Evolutionary conservation across 768 basidiomycete species (phyloP), one percentile per base, ranked within the genome.

Genomic region (Boletus coccyginus): DNA sequence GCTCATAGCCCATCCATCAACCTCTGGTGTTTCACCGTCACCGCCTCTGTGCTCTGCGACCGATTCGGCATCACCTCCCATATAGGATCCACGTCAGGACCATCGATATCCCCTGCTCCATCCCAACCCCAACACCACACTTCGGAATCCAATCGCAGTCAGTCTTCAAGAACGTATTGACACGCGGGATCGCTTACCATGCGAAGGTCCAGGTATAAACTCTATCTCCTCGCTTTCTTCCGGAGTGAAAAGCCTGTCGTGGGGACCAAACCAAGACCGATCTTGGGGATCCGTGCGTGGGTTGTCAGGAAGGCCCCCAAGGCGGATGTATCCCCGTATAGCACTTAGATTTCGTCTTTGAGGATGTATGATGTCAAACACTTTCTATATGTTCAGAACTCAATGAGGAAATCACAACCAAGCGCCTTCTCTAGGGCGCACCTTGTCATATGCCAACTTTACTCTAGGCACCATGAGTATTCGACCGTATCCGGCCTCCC

Each of bases 121-220:
- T 99, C 96, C 96, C 96, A 99, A 19, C 96, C 96, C 96, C 96
- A 98, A 69, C 96, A 98, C 96, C 96, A 98, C 13, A 98, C 96
- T 97, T 66, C 40, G 29, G 1, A 46, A 58, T 36, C 11, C 44
- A 35, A 36, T 19, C 12, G 33, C n/a, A 40, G 14, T 66, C 41
- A 66, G 50, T 46, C 54, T 35, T 19, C 13, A 24, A 21, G 6
- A 17, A 1, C 4, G 2, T 8, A 14, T 24, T 0, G 46, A 42
- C 52, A 46, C 38, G 24, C 16, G 40, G 17, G 11, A 31, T 5
- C 39, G 57, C 68, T 50, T 42, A 98, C 95, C 96, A 62, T 92
- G 81, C 55, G 87, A 83, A 16, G 96, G 96, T 17, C 95, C 94
- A 3, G 87, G 77, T 19, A 76, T 69, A 73, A 98, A 98, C 3